These are phyloP conservation scores for Picochlorum sp. DNA, from an alignment of 139 green algal genomes.

Conservation along the genomic window DNA sequence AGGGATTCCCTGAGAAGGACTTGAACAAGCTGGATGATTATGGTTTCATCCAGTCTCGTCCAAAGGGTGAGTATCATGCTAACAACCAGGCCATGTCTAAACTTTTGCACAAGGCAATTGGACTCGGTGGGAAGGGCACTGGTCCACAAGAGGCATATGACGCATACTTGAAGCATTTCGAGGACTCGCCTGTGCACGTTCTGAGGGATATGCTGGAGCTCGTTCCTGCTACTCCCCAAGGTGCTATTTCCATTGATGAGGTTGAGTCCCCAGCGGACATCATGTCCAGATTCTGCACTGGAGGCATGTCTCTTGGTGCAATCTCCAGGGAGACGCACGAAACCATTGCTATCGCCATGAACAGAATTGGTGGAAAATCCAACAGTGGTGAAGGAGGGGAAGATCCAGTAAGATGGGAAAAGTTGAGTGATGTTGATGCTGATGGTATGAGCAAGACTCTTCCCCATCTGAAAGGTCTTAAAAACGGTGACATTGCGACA, in stretches of 20 bases:
- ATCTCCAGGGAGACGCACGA: conserved; percentile 96
- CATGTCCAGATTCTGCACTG: conserved; percentile 96
- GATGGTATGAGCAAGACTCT: conserved; percentile 64
- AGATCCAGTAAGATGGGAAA: conserved; percentile 75
- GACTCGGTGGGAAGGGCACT: conserved; percentile 52
- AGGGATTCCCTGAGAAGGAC: conserved; percentile 80
- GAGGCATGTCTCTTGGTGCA: conserved; percentile 95
- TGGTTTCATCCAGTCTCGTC: conserved; percentile 85
- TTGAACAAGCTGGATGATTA: conserved; percentile 96
- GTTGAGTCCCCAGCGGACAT: conserved; percentile 81
- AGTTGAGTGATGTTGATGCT: conserved; percentile 60
- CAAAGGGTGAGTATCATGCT: conserved; percentile 89
- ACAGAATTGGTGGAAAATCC: conserved; percentile 93
- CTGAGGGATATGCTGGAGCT: conserved; percentile 90
- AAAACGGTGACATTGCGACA: conserved; percentile 88
- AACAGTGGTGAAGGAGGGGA: conserved; percentile 86
- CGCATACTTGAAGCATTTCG: conserved; percentile 83
- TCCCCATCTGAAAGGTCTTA: conserved; percentile 84
- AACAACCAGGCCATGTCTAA: conserved; percentile 99
- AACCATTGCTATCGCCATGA: conserved; percentile 97
- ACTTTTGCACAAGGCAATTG: conserved; percentile 97
- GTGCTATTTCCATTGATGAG: conserved; percentile 66
- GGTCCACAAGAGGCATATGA: conserved; percentile 54
- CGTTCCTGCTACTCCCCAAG: conserved; percentile 16
- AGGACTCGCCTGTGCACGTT: conserved; percentile 53